phyloP scores from a whole-genome alignment of 495 filamentous ascomycete species.

The Aspergillus olivimuriae region DNA sequence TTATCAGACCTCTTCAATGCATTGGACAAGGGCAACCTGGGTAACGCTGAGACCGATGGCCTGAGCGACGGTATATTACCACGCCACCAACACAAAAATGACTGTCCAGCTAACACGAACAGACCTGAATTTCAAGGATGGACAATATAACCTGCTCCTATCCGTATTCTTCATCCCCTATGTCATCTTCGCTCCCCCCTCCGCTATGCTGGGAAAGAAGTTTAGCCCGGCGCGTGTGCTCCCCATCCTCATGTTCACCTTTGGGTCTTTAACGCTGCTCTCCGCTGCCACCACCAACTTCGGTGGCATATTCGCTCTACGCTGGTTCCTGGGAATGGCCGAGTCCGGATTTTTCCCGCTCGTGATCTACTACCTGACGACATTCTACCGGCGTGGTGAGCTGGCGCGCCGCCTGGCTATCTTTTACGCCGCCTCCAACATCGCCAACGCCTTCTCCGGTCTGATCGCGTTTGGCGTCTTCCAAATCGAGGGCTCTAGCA shows the following conservation, averaged over 20 bases:
- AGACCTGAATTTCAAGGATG: slow-evolving; percentile 50
- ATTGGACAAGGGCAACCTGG: slow-evolving; percentile 62
- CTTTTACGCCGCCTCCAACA: slow-evolving; percentile 72
- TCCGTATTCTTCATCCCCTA: slow-evolving; percentile 77
- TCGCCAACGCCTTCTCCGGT: slow-evolving; percentile 69
- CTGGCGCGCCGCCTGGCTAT: slow-evolving; percentile 67
- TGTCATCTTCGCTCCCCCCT: slow-evolving; percentile 58
- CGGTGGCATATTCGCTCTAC: slow-evolving; percentile 55
- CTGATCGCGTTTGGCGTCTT: slow-evolving; percentile 72
- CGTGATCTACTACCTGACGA: slow-evolving; percentile 54
- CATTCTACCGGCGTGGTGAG: slow-evolving; percentile 72
- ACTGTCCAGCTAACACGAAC: slow-evolving; percentile 1
- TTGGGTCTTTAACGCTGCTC: slow-evolving; percentile 54
- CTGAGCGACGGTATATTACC: slow-evolving; percentile 41
- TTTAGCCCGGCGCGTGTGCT: slow-evolving; percentile 58
- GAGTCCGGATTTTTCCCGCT: slow-evolving; percentile 72
- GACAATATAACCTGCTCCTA: slow-evolving; percentile 66
- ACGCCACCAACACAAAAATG: no score
- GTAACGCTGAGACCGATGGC: slow-evolving; percentile 65
- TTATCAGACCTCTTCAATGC: slow-evolving; percentile 49
- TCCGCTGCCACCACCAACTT: slow-evolving; percentile 53
- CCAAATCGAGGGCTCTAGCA: slow-evolving; percentile 52
- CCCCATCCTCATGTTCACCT: slow-evolving; percentile 61
- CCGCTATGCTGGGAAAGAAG: slow-evolving; percentile 65
- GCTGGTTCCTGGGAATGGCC: slow-evolving; percentile 58